Conservation (phyloP, 371 early-diverging fungal genomes). For the Catenaria anguillulae region DNA sequence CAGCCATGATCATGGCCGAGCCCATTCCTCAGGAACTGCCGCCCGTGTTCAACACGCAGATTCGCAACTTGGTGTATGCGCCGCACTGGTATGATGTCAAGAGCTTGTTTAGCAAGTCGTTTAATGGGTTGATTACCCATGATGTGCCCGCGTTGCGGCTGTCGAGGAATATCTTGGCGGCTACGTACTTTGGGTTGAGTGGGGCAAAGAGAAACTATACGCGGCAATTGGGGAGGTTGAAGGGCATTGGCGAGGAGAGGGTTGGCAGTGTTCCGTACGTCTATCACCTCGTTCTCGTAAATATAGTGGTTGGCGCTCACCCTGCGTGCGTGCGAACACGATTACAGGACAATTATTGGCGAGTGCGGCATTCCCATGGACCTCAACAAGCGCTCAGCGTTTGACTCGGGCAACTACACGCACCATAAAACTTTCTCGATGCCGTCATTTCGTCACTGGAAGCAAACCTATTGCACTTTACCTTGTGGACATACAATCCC, state of each 20-base stretch:
- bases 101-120: constrained; percentile 53
- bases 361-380: constrained; percentile 82
- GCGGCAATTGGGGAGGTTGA: constrained; percentile 53
- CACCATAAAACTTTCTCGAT: constrained; percentile 55
- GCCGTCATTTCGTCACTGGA: constrained; percentile 56
- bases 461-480: constrained; percentile 54
- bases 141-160: constrained; percentile 52
- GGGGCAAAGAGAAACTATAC: constrained; percentile 62
- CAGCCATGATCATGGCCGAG: constrained; percentile 50
- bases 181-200: constrained; percentile 60
- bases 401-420: constrained; percentile 47
- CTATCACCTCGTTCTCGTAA: neutral
- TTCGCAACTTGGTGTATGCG: constrained; percentile 46
- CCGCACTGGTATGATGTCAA: constrained; percentile 77
- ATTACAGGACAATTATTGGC: constrained; percentile 33
- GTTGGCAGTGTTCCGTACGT: constrained; percentile 48
- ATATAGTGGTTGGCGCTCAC: too few relatives aligned
- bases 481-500: constrained; percentile 29
- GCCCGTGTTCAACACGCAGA: constrained; percentile 36
- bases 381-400: constrained; percentile 51
- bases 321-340: too few relatives aligned
- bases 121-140: constrained; percentile 53
- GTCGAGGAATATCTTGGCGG: constrained; percentile 45
- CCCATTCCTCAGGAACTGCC: constrained; percentile 61
- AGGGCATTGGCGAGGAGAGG: constrained; percentile 36